Evolutionary conservation across 164 flowering plant species (phyloP), one percentile per base, ranked within the genome.

Genomic region (Piper betle): DNA sequence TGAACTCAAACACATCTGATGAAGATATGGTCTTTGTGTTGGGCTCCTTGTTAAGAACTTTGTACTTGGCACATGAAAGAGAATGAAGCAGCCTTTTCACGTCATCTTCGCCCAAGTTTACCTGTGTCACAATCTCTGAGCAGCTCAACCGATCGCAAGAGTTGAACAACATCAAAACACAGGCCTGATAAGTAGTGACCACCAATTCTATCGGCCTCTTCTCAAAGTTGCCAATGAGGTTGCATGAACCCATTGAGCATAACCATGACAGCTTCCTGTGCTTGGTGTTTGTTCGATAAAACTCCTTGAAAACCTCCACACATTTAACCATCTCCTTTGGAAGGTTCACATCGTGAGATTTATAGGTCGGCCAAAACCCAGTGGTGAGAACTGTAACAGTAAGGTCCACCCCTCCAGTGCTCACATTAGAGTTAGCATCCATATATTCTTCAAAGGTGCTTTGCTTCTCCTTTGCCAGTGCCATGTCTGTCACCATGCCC

Each of bases 261-360:
- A 88, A 85, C 96, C 98, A 91, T 15, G 96, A 85, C 37, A 91
- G 91, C 61, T 91, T 91, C 63, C 96, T 73, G 71, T 84, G 88
- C 66, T 88, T 86, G 2, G n/a, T n/a, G n/a, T n/a, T n/a, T n/a
- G n/a, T n/a, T n/a, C n/a, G n/a, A n/a, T n/a, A n/a, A n/a, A n/a
- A n/a, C n/a, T n/a, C n/a, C n/a, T n/a, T n/a, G n/a, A n/a, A n/a
- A n/a, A n/a, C n/a, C n/a, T n/a, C n/a, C n/a, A n/a, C n/a, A n/a
- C n/a, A n/a, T n/a, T n/a, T n/a, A n/a, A n/a, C n/a, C n/a, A n/a
- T n/a, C n/a, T n/a, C n/a, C n/a, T n/a, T n/a, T n/a, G n/a, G n/a
- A n/a, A n/a, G n/a, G n/a, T n/a, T n/a, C n/a, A n/a, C n/a, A n/a
- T n/a, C n/a, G n/a, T n/a, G n/a, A n/a, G n/a, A n/a, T n/a, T n/a